Evolutionary conservation across 2,329 filamentous ascomycete species (phyloP), one percentile per base, ranked within the genome.

Genomic region (Neoarthrinium moseri): DNA sequence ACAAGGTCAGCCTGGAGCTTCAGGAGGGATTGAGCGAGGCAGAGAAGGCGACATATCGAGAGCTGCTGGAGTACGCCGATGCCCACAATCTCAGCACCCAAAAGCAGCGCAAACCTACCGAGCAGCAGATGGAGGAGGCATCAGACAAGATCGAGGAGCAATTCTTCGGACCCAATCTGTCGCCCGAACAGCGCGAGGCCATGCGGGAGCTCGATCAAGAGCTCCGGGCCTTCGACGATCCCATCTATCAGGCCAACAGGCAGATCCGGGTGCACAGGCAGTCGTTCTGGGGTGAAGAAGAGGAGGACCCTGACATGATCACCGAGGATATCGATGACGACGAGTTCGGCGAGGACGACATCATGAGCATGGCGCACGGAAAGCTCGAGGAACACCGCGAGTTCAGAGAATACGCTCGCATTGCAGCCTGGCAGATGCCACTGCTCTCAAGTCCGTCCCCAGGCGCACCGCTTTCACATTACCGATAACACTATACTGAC

Each of bases 401-500:
- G 68, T 78, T 92, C 63, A 81, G 94, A 73, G 84, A 96, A 60
- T 96, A 96, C 66, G 85, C 88, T 38, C 81, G 94, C 43, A 75
- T 96, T 56, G 84, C 88, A 37, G 90, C 91, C 20, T 99, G 94
- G 91, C 94, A 99, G 68, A 89, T 99, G 86, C 94, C 94, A 8
- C 72, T 96, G 51, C 74, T 99, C 49, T 83, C 85, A 48, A 88
- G 91, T 96, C 80, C 67, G 89, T 77, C 20, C n/a, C n/a, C n/a
- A n/a, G n/a, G n/a, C n/a, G n/a, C 22, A 6, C n/a, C 13, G 3
- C 23, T 20, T 13, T 38, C 6, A 23, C 18, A 23, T 22, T 21
- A n/a, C 7, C 24, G 7, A 27, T 32, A n/a, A n/a, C 35, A 44
- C 44, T 18, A 29, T 27, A 32, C 40, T 55, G 47, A 48, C 48